A percentile compares a stretch with the other conserved stretches of the same genome.
These are phyloP conservation scores for Monosporozyma yasuniensis DNA, from an alignment of 805 yeast genomes.

Conservation along the genomic window DNA sequence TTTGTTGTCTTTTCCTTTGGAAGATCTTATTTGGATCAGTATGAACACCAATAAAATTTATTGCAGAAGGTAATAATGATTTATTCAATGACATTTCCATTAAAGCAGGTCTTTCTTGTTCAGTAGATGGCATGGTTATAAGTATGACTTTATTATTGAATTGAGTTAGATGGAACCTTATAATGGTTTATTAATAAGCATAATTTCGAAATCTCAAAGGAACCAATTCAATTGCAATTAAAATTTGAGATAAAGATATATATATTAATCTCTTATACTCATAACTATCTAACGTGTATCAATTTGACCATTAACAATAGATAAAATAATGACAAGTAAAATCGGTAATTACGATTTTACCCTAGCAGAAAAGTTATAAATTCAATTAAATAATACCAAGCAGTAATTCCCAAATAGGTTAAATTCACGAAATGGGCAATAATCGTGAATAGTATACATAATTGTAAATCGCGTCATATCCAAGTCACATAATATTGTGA, in stretches of 20 bases:
- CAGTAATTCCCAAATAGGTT: background rate
- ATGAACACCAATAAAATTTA: background rate
- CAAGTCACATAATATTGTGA: background rate
- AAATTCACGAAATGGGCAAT: background rate
- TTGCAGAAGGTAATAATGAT: background rate
- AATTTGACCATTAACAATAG: background rate
- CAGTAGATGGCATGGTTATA: background rate
- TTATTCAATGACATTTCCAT: slow-evolving; percentile 1
- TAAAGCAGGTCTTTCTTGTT: slow-evolving; percentile 1
- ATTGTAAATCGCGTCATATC: background rate
- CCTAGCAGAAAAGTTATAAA: background rate
- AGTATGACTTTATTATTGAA: no score
- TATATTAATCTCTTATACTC: background rate
- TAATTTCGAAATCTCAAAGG: background rate
- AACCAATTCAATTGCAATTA: background rate
- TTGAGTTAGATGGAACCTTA: background rate
- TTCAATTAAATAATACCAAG: background rate
- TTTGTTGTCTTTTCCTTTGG: slow-evolving; percentile 2
- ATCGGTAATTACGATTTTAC: background rate
- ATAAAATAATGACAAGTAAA: background rate
- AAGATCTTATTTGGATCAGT: slow-evolving; percentile 1
- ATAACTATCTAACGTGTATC: background rate
- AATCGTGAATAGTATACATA: background rate
- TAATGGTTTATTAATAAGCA: background rate
- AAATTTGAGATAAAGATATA: background rate